Evolutionary conservation across 129 eudicot species (phyloP), one percentile per base, ranked within the genome.

Genomic region (Cynara cardunculus): DNA sequence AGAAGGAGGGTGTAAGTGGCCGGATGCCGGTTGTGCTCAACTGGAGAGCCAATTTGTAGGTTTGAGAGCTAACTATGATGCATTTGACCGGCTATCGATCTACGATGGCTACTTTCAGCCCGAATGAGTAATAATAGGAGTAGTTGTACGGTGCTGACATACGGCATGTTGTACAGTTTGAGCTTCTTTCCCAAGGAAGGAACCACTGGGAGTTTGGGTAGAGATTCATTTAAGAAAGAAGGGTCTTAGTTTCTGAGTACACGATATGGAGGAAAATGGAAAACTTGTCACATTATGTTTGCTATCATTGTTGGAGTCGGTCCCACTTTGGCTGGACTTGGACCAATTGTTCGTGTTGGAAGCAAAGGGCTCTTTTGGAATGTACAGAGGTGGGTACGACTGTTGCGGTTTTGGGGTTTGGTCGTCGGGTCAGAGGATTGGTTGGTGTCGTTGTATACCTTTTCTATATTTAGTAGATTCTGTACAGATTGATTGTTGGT

Each of bases 1-100:
- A 32, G 98, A 96, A 12, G 98, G 99, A 74, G 89, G 90, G 78
- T 96, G 98, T 70, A 87, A 90, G 85, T 96, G 97, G 97, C 99
- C 99, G 0, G 87, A 93, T 77, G 91, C 96, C 77, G 97, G 96
- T 72, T 96, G 99, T 88, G 97, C 99, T 68, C 98, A 88, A 76
- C 73, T 82, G 28, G 97, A 92, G 64, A 92, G 98, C 82, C 98
- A 96, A 64, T 93, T 96, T 81, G 89, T 96, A 19, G 99, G 98
- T 7, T 76, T 96, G 72, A 88, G 86, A 82, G 98, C 98, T 22
- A 88, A 96, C 39, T 96, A 86, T 85, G 97, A 93, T 69, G 98
- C 98, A 72, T 93, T 96, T 87, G 99, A 96, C 67, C 90, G 86
- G 77, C 80, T 96, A 35, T 92, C 97, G 70, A 91, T 96, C n/a